phyloP scores from a whole-genome alignment of 306 rosid species.

The Sechiopsis laciniata region DNA sequence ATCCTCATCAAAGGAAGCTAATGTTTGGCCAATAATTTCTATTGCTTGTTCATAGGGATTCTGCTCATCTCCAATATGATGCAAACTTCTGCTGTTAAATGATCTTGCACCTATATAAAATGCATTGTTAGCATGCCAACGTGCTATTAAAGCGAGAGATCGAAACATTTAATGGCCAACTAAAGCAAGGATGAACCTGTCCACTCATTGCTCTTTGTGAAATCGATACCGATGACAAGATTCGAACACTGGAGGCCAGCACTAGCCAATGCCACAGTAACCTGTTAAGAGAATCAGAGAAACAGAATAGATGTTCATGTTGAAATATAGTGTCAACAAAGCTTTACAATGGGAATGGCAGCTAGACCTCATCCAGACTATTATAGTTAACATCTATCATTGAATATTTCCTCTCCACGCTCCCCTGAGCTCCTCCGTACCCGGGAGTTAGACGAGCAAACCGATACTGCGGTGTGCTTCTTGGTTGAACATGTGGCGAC shows the following conservation, averaged over 20 bases:
- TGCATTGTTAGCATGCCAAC: conserved; percentile 24
- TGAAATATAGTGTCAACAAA: not conserved
- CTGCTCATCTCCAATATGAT: conserved; percentile 73
- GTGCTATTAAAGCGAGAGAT: conserved; percentile 7
- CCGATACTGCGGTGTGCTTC: conserved; percentile 37
- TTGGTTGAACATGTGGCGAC: conserved; percentile 41
- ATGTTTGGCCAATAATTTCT: conserved; percentile 80
- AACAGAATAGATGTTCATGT: not conserved
- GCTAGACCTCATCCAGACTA: conserved; percentile 67
- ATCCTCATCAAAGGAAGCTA: conserved; percentile 86
- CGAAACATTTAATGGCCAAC: conserved; percentile 5
- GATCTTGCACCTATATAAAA: conserved; percentile 90
- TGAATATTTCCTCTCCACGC: conserved; percentile 50
- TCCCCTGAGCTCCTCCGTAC: conserved; percentile 36
- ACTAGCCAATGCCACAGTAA: conserved; percentile 65
- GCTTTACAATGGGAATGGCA: not conserved
- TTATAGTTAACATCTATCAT: conserved; percentile 61
- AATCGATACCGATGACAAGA: conserved; percentile 92
- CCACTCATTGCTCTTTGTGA: conserved; percentile 99
- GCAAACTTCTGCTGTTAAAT: conserved; percentile 80
- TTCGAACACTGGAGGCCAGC: conserved; percentile 95
- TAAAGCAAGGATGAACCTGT: conserved; percentile 68
- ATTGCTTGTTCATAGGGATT: conserved; percentile 98
- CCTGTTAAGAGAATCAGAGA: conserved; percentile 39
- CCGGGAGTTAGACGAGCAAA: conserved; percentile 39